A percentile compares a stretch with the other conserved stretches of the same genome.
Conservation (phyloP, 352 stramenopile genomes). For the Phytophthora brassicae region DNA sequence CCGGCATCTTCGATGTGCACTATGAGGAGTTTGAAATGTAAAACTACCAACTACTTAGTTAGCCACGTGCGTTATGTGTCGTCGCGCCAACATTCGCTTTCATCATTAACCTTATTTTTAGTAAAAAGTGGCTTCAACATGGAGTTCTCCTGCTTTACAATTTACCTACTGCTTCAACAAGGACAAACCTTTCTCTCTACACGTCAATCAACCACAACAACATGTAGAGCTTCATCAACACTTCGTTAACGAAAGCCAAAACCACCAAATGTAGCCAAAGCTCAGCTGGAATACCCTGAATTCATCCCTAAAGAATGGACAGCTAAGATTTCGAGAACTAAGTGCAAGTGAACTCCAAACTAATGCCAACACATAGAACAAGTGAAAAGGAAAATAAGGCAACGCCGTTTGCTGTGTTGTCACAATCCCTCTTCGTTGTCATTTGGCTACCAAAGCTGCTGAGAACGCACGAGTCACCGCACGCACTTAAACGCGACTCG, state of each 20-base stretch:
- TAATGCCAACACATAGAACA: neutral
- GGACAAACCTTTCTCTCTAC: neutral
- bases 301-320: neutral
- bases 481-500: constrained; percentile 93
- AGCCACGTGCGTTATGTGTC: constrained; percentile 34
- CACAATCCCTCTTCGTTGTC: constrained; percentile 58
- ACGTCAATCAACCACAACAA: too few relatives aligned
- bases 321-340: neutral
- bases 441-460: constrained; percentile 43
- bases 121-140: too few relatives aligned
- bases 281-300: too few relatives aligned
- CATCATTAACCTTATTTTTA: constrained; percentile 31
- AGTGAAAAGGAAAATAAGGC: constrained; percentile 3
- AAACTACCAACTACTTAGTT: constrained; percentile 27
- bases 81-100: constrained; percentile 22
- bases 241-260: too few relatives aligned
- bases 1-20: constrained; percentile 88
- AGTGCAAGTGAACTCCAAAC: too few relatives aligned
- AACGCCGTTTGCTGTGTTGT: constrained; percentile 25
- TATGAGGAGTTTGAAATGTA: constrained; percentile 91
- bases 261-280: too few relatives aligned
- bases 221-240: too few relatives aligned
- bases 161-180: constrained; percentile 1
- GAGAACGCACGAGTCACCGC: constrained; percentile 20
- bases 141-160: too few relatives aligned